These are phyloP conservation scores for Collybia nuda DNA, from an alignment of 768 basidiomycete genomes.

Conservation along the genomic window DNA sequence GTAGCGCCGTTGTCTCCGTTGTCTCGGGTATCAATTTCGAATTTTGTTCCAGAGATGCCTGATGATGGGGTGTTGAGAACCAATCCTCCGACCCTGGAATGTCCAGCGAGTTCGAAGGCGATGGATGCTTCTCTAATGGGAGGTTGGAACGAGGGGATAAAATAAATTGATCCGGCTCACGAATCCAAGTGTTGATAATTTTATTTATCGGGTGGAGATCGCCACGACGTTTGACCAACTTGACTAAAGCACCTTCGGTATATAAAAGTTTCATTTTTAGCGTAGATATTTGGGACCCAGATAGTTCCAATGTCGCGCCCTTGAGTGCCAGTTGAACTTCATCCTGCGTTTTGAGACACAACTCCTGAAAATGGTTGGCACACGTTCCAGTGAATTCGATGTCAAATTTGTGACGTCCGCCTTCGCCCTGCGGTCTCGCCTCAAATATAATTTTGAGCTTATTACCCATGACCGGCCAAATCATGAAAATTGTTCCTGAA, in stretches of 20 bases:
- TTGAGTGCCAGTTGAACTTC: conserved; percentile 47
- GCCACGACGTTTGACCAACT: conserved; percentile 30
- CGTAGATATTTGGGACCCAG: conserved; percentile 24
- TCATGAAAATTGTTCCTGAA: conserved; percentile 42
- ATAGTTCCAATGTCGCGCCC: conserved; percentile 35
- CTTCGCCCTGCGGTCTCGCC: conserved; percentile 5
- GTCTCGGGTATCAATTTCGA: neutral
- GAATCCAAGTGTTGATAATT: conserved; percentile 38
- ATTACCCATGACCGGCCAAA: conserved; percentile 33
- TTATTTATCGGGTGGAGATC: conserved; percentile 6
- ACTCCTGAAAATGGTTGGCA: conserved; percentile 26
- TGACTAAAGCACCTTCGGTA: conserved; percentile 39
- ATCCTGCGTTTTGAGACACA: conserved; percentile 42
- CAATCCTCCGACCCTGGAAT: conserved; percentile 18
- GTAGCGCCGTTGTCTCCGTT: conserved; percentile 9
- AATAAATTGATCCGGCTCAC: conserved; percentile 23
- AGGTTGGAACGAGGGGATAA: no score
- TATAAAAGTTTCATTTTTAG: conserved; percentile 44
- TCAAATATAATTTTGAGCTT: conserved; percentile 31
- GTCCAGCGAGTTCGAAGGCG: no score
- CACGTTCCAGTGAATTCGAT: conserved; percentile 34
- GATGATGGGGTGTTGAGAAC: conserved; percentile 25
- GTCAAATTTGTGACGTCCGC: conserved; percentile 31
- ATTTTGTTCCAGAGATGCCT: conserved; percentile 3
- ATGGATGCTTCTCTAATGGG: no score